These are phyloP conservation scores for Cudoniella acicularis DNA, from an alignment of 495 filamentous ascomycete species.

Conservation along the genomic window DNA sequence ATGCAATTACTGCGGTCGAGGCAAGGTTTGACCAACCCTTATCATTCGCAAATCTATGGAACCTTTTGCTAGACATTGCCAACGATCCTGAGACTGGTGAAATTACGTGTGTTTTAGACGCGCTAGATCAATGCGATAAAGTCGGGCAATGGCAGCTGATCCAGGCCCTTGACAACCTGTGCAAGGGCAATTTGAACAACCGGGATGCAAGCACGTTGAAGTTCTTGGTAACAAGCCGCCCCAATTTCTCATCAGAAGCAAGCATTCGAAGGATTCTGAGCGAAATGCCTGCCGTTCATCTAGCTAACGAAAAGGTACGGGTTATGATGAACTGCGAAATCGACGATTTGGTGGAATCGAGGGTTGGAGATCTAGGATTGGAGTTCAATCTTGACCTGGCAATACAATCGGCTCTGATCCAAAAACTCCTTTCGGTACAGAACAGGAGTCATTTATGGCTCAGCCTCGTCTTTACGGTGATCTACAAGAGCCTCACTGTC, in stretches of 20 bases:
- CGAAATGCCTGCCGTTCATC: too few species aligned
- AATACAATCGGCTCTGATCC: background rate
- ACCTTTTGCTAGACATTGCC: conserved; percentile 31
- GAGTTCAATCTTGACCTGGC: too few species aligned
- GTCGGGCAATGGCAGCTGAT: background rate
- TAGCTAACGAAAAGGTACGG: too few species aligned
- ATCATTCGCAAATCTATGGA: conserved; percentile 38
- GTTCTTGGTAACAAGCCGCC: too few species aligned
- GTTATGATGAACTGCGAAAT: too few species aligned
- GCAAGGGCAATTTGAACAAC: too few species aligned
- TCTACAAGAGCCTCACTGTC: background rate
- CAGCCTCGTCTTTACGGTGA: background rate
- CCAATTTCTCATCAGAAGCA: too few species aligned
- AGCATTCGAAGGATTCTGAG: too few species aligned
- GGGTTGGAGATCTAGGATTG: too few species aligned
- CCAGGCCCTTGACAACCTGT: too few species aligned
- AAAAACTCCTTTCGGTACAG: background rate
- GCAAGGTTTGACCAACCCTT: conserved; percentile 19
- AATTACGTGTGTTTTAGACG: conserved; percentile 42
- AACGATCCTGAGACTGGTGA: conserved; percentile 32
- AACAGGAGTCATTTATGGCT: background rate
- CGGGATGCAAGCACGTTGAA: too few species aligned
- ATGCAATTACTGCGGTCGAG: conserved; percentile 25
- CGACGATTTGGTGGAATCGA: too few species aligned
- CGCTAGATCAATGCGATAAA: conserved; percentile 38